These are phyloP conservation scores for Trichophyton simii DNA, from an alignment of 2,329 filamentous ascomycete genomes.

Conservation along the genomic window DNA sequence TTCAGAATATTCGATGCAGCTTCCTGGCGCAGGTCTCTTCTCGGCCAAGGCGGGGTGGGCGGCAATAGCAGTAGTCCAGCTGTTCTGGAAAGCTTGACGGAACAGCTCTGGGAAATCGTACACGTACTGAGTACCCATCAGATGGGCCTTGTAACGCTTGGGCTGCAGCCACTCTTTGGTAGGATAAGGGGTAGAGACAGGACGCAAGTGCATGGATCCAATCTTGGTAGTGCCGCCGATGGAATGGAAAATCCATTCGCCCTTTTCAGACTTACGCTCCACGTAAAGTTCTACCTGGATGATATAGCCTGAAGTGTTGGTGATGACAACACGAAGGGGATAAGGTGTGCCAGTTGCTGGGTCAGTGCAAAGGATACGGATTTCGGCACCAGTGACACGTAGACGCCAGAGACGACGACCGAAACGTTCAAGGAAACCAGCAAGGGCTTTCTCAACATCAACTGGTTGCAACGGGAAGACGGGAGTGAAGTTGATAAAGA, in stretches of 20 bases:
- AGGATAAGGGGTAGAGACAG: slow-evolving; percentile 83
- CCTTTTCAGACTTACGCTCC: slow-evolving; percentile 95
- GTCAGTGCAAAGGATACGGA: slow-evolving; percentile 96
- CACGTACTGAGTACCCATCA: slow-evolving; percentile 98
- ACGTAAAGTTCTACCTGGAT: slow-evolving; percentile 96
- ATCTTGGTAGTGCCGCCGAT: slow-evolving; percentile 92
- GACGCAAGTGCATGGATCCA: slow-evolving; percentile 84
- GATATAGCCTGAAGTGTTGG: slow-evolving; percentile 95
- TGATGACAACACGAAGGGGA: slow-evolving; percentile 90
- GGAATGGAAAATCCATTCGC: slow-evolving; percentile 96
- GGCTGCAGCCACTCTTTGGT: slow-evolving; percentile 98
- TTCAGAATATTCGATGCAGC: slow-evolving; percentile 89
- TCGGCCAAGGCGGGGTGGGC: slow-evolving; percentile 61
- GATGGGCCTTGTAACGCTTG: slow-evolving; percentile 97
- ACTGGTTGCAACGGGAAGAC: slow-evolving; percentile 83
- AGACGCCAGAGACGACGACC: slow-evolving; percentile 90
- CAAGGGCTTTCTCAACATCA: slow-evolving; percentile 85
- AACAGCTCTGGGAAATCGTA: slow-evolving; percentile 99
- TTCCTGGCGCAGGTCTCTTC: slow-evolving; percentile 71
- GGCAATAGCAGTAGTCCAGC: slow-evolving; percentile 65
- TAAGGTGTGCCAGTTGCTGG: slow-evolving; percentile 70
- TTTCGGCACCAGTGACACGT: slow-evolving; percentile 92
- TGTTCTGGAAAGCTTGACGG: slow-evolving; percentile 93
- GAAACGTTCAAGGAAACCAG: slow-evolving; percentile 92
- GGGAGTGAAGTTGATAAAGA: slow-evolving; percentile 99